Base-by-base conservation (phyloP, 352 stramenopile species). In the Elongisporangium undulatum region DNA sequence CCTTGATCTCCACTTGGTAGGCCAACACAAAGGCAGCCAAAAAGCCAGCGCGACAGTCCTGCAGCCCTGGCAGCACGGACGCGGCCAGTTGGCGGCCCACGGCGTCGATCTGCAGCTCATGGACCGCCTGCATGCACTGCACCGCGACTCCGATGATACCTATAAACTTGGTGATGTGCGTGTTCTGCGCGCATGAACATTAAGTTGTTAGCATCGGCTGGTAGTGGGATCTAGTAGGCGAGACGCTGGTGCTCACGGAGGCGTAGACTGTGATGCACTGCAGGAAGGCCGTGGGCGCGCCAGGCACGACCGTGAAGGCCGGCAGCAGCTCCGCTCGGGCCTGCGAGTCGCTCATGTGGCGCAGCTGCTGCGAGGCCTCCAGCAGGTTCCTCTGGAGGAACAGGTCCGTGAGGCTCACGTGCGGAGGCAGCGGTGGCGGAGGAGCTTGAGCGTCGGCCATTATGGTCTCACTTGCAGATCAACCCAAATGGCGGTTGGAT, bases 1-100 rank as follows among this genome's bases (percentile, higher is more conserved):
- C 51, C 4, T 67, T 51, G 1, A 21, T 15, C 4, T 69, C 53
- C 23, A 90, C 67, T 21, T 61, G 48, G 59, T 82, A 90, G 24
- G 71, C 74, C 34, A 62, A 60, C 16, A 61, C 70, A 53, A 85
- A 89, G 41, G 70, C 64, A 6, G 73, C 63, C 13, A 86, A 57
- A 49, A 85, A 68, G 4, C 64, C 52, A 51, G 70, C 66, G 6
- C 68, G 61, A 17, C 63, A 72, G 26, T 72, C 68, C 23, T 62
- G 52, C 51, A 85, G 69, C 8, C 62, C 58, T 17, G 71, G 61
- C 34, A 90, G 57, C 58, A 90, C 67, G 19, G 61, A 64, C 6
- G 66, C 77, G 2, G 81, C 81, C 48, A 88, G 52, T 6, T 61
- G 58, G 53, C 71, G 75, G 56, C 85, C 71, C 3, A 52, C 49